Conservation (phyloP, 805 yeast species). For the Lachancea sp. region DNA sequence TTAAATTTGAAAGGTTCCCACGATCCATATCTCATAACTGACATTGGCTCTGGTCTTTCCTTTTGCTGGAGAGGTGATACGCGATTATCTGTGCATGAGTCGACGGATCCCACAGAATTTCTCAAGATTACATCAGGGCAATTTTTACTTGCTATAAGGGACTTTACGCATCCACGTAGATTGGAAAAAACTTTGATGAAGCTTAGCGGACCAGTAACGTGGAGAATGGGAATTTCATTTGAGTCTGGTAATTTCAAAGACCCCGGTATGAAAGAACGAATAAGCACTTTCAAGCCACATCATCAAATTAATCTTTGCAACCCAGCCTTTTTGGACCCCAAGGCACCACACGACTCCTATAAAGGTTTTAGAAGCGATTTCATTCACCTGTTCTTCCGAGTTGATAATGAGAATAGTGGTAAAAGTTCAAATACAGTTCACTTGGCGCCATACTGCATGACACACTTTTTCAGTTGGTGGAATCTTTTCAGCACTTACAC, state of each 20-base stretch:
- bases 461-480: slow-evolving; percentile 81
- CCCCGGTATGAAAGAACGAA: slow-evolving; percentile 39
- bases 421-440: slow-evolving; percentile 58
- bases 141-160: slow-evolving; percentile 54
- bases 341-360: slow-evolving; percentile 51
- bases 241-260: slow-evolving; percentile 48
- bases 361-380: slow-evolving; percentile 56
- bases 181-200: slow-evolving; percentile 49
- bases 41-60: slow-evolving; percentile 55
- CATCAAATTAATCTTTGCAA: slow-evolving; percentile 54
- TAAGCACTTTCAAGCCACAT: slow-evolving; percentile 49
- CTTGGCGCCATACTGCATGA: slow-evolving; percentile 60
- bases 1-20: slow-evolving; percentile 56
- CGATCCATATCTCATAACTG: slow-evolving; percentile 53
- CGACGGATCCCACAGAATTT: slow-evolving; percentile 43
- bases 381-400: slow-evolving; percentile 46
- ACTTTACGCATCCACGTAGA: slow-evolving; percentile 25
- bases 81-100: slow-evolving; percentile 44
- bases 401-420: slow-evolving; percentile 31
- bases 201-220: slow-evolving; percentile 59
- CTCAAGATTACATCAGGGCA: slow-evolving; percentile 48
- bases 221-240: slow-evolving; percentile 71
- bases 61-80: slow-evolving; percentile 60
- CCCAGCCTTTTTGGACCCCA: slow-evolving; percentile 43
- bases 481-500: slow-evolving; percentile 63